Percentiles rank a stretch among this genome's conserved stretches.
These are phyloP conservation scores for Xylariaceae sp. DNA, from an alignment of 2,329 filamentous ascomycete species.

Conservation along the genomic window DNA sequence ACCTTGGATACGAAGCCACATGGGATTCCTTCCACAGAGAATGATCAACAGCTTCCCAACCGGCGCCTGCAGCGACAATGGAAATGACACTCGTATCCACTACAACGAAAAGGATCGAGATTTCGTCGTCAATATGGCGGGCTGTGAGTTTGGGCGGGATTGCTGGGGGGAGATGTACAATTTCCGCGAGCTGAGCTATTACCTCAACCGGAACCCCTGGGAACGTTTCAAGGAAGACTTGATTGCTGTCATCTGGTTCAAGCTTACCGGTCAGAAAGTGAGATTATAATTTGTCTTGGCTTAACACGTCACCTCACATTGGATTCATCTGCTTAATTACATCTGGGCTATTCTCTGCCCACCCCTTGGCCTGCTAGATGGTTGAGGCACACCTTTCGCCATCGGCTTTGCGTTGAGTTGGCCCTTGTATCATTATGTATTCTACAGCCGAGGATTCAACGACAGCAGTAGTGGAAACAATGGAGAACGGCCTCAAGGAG, in stretches of 20 bases:
- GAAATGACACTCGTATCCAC: constrained; percentile 73
- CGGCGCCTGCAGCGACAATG: constrained; percentile 79
- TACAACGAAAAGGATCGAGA: constrained; percentile 83
- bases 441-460: too few relatives aligned
- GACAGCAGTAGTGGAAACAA: too few relatives aligned
- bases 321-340: too few relatives aligned
- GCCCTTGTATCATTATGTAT: too few relatives aligned
- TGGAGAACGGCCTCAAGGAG: too few relatives aligned
- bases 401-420: background rate
- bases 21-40: constrained; percentile 85
- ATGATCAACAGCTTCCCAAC: constrained; percentile 92
- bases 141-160: constrained; percentile 93
- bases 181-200: constrained; percentile 87
- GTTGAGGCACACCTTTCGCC: background rate
- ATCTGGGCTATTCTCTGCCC: background rate
- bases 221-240: constrained; percentile 69
- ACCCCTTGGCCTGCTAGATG: background rate
- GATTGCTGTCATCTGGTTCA: constrained; percentile 57
- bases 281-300: too few relatives aligned
- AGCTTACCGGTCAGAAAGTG: constrained; percentile 58
- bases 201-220: constrained; percentile 80
- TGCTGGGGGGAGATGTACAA: constrained; percentile 98
- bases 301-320: too few relatives aligned
- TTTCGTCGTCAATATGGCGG: constrained; percentile 97
- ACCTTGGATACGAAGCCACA: constrained; percentile 86